phyloP scores from a whole-genome alignment of 2,329 filamentous ascomycete genomes.

The Scedosporium aurantiacum region DNA sequence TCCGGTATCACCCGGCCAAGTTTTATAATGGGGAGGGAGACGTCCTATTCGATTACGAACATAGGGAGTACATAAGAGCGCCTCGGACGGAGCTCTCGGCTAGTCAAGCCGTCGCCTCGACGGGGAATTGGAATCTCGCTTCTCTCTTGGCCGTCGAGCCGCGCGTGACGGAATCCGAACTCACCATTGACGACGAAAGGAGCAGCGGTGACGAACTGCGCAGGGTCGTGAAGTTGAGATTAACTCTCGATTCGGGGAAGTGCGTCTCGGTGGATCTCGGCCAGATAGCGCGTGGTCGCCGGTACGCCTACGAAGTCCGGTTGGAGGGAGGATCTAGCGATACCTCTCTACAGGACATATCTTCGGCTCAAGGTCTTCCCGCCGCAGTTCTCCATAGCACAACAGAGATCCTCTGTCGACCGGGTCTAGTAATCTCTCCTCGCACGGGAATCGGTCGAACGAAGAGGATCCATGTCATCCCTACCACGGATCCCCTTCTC shows the following conservation, averaged over 20 bases:
- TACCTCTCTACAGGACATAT: background rate
- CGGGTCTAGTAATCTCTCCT: slow-evolving; percentile 1
- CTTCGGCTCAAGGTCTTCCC: background rate
- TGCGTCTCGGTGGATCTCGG: slow-evolving; percentile 2
- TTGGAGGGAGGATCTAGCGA: background rate
- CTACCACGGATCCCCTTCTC: background rate
- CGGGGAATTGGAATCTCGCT: background rate
- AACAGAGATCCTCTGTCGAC: background rate
- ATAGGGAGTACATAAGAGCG: background rate
- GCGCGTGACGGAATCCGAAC: background rate
- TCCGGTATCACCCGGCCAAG: slow-evolving; percentile 2
- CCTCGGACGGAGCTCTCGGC: background rate
- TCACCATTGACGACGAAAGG: background rate
- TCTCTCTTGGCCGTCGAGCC: background rate
- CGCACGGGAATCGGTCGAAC: background rate
- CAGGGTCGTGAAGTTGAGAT: background rate
- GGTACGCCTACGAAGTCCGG: slow-evolving; percentile 5
- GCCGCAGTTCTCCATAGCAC: background rate
- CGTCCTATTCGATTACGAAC: background rate
- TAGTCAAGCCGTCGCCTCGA: background rate
- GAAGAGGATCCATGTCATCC: background rate
- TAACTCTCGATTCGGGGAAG: slow-evolving; percentile 3
- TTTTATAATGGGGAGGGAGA: background rate
- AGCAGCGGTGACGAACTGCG: background rate
- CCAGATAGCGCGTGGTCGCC: slow-evolving; percentile 3